A percentile compares a stretch with the other conserved stretches of the same genome.
Evolutionary conservation across 768 basidiomycete species (phyloP).

Genomic region (Hebeloma cylindrosporum): DNA sequence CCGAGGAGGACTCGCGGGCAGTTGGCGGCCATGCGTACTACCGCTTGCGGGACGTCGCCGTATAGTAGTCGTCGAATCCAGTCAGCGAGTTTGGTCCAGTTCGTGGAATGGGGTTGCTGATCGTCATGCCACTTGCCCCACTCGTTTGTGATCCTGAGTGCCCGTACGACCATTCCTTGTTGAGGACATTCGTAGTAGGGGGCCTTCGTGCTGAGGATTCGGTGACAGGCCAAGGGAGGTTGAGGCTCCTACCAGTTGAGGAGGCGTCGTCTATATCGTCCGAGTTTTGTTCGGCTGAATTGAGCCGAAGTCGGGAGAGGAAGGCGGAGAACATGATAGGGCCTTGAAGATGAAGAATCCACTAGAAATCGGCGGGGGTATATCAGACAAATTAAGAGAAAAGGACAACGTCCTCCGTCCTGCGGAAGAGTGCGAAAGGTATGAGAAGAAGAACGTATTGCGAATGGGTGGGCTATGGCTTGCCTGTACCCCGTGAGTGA

Average conservation of each 20-base stretch:
- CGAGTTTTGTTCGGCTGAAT: slow-evolving; percentile 1
- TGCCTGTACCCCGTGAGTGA: too few species aligned
- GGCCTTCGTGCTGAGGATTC: slow-evolving; percentile 18
- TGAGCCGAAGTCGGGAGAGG: slow-evolving; percentile 25
- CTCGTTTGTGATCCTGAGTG: not conserved
- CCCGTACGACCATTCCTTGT: slow-evolving; percentile 14
- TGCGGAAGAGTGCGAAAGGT: too few species aligned
- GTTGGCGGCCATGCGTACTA: too few species aligned
- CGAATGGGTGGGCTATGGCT: too few species aligned
- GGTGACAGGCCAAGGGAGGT: slow-evolving; percentile 30
- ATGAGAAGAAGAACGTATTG: too few species aligned
- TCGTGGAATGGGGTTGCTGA: slow-evolving; percentile 37
- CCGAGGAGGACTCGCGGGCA: too few species aligned
- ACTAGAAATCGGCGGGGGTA: too few species aligned
- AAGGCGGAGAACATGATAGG: slow-evolving; percentile 19
- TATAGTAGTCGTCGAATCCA: slow-evolving; percentile 23
- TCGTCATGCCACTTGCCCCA: slow-evolving; percentile 22
- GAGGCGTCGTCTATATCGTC: slow-evolving; percentile 20
- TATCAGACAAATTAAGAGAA: too few species aligned
- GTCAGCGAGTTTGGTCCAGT: slow-evolving; percentile 34
- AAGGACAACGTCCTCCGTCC: too few species aligned
- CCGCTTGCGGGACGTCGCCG: slow-evolving; percentile 5
- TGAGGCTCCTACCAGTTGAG: slow-evolving; percentile 19
- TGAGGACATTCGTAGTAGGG: slow-evolving; percentile 3
- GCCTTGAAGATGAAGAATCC: slow-evolving; percentile 1